Evolutionary conservation across 179 eudicot genomes (phyloP).

Genomic region (Amaranthus tricolor): DNA sequence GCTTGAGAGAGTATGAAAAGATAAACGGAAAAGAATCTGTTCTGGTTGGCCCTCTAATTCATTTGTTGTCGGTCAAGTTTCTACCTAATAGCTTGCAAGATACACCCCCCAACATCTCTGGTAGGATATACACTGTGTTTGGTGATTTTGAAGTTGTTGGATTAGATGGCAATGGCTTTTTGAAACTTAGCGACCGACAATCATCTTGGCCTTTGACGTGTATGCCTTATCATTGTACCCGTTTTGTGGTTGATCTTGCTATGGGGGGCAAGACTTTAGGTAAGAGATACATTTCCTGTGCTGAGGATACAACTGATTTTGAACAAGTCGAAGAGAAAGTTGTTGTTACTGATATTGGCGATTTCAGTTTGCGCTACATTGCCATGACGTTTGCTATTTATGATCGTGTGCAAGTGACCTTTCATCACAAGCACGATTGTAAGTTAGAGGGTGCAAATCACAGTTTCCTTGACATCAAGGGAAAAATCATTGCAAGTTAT

Average conservation of each 20-base stretch:
- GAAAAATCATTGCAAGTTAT: background rate
- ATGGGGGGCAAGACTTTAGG: background rate
- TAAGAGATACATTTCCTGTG: background rate
- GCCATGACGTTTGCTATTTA: background rate
- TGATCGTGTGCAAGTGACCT: background rate
- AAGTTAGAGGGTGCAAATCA: background rate
- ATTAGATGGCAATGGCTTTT: background rate
- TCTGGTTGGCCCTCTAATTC: background rate
- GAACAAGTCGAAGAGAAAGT: background rate
- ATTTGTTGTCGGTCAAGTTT: background rate
- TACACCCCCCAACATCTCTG: background rate
- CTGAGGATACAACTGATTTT: background rate
- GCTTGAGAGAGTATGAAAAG: background rate
- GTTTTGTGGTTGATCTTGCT: background rate
- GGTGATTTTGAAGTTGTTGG: background rate
- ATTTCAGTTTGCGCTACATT: background rate
- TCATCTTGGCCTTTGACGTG: background rate
- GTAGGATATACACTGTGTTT: background rate
- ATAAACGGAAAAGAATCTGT: background rate
- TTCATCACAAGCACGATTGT: background rate
- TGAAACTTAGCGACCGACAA: background rate
- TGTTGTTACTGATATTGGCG: background rate
- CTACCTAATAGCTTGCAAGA: background rate
- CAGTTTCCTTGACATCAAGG: background rate
- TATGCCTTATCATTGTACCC: background rate